Evolutionary conservation across 495 filamentous ascomycete species (phyloP), one percentile per base, ranked within the genome.

Genomic region (Aspergillus wentii): DNA sequence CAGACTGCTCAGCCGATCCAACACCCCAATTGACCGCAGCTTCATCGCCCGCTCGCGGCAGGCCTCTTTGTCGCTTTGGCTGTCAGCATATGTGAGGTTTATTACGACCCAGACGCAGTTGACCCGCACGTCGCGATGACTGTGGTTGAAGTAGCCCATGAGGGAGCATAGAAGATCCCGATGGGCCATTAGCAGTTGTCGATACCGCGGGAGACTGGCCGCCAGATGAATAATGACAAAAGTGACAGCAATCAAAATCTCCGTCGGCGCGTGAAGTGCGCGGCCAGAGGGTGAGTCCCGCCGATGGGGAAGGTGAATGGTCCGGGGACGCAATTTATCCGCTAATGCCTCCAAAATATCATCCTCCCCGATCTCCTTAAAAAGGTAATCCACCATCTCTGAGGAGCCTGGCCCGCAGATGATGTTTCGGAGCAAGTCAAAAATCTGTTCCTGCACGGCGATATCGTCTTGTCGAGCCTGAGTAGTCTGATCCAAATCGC

Each of bases 391-490:
- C 41, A 94, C 83, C 80, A 94, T 89, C 45, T 88, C 83, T 6
- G 74, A 56, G 7, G 76, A 72, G 17, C 76, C 78, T 8, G 65
- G 55, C 9, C 82, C 83, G 39, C 79, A 82, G 44, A 95, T 82
- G n/a, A 95, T 69, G 57, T 98, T 98, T 31, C 89, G 75, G 36
- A 98, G 75, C 41, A 92, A 79, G 35, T 90, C 84, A 20, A 97
- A 75, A 0, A 80, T 88, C 57, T 97, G 88, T 44, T 95, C 87
- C 56, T 96, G 91, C 11, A 95, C 83, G 3, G 79, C 79, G 26
- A 92, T 71, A 36, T 90, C 88, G 51, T 94, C 87, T 38, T 79
- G 79, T 20, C 81, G 75, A 14, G 79, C 80, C 41, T 80, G 69
- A 1, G 62, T 61, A 5, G 57, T 56, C 32, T 64, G 65, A 27